Conservation (phyloP, 2,329 filamentous ascomycete genomes). For the Trichoderma sp. region DNA sequence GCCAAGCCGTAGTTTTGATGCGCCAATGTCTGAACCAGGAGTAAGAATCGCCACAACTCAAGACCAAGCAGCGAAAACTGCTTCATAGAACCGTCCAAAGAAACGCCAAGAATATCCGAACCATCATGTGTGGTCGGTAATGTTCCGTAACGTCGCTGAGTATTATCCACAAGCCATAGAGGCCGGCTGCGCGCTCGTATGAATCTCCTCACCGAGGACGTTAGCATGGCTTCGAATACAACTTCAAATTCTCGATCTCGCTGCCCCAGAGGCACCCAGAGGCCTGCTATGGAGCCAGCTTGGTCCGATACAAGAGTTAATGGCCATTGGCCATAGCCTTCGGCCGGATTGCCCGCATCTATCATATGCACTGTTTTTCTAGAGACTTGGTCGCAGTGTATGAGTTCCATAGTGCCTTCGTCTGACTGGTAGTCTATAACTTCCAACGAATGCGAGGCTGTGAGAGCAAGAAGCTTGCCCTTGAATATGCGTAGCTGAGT, state of each 20-base stretch:
- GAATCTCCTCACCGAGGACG: constrained; percentile 59
- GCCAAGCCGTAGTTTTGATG: constrained; percentile 50
- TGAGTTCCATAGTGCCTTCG: constrained; percentile 40
- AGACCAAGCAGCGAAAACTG: constrained; percentile 67
- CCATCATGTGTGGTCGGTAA: constrained; percentile 47
- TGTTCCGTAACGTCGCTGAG: constrained; percentile 44
- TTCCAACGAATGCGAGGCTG: constrained; percentile 56
- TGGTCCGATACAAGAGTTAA: constrained; percentile 52
- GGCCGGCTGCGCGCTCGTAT: constrained; percentile 55
- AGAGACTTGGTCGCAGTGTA: constrained; percentile 50
- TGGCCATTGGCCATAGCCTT: constrained; percentile 37
- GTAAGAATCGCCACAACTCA: constrained; percentile 67
- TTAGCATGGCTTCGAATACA: constrained; percentile 60
- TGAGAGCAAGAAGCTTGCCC: constrained; percentile 54
- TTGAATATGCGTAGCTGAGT: constrained; percentile 51
- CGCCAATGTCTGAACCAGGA: constrained; percentile 71
- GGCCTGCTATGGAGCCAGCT: constrained; percentile 49
- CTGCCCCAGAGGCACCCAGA: constrained; percentile 52
- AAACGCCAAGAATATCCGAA: constrained; percentile 62
- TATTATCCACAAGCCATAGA: constrained; percentile 47
- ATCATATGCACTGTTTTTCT: constrained; percentile 50
- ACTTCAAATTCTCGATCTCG: constrained; percentile 46
- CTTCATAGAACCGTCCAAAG: constrained; percentile 68
- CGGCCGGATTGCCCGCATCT: constrained; percentile 43
- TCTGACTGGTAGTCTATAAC: constrained; percentile 52